phyloP scores from a whole-genome alignment of 2,329 filamentous ascomycete species.

The Neurospora sp. region DNA sequence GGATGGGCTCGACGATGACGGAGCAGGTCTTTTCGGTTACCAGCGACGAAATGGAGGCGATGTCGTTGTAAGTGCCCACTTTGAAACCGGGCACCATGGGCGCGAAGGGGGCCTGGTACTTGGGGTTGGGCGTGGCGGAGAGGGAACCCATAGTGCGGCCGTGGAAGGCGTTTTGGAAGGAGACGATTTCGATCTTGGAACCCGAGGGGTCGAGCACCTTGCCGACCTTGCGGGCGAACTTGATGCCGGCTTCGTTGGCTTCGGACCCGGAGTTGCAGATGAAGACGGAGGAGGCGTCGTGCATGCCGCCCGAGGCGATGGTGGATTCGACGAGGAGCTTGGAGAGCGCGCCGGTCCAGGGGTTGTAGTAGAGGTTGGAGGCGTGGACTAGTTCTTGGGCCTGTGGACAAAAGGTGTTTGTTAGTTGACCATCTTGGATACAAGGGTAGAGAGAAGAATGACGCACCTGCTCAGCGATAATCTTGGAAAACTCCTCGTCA shows the following conservation, averaged over 20 bases:
- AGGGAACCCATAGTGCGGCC: slow-evolving; percentile 91
- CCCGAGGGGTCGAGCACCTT: slow-evolving; percentile 64
- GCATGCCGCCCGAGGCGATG: slow-evolving; percentile 68
- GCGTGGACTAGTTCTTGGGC: slow-evolving; percentile 75
- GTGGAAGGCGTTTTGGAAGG: slow-evolving; percentile 88
- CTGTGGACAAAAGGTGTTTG: slow-evolving; percentile 22
- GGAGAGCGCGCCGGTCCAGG: slow-evolving; percentile 85
- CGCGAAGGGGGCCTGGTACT: slow-evolving; percentile 90
- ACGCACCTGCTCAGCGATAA: slow-evolving; percentile 67
- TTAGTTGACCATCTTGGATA: background rate
- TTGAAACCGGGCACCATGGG: slow-evolving; percentile 93
- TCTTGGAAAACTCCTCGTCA: slow-evolving; percentile 64
- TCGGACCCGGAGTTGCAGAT: slow-evolving; percentile 95
- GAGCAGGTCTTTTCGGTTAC: slow-evolving; percentile 83
- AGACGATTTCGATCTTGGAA: slow-evolving; percentile 74
- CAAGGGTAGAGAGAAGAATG: background rate
- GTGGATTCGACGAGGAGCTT: slow-evolving; percentile 79
- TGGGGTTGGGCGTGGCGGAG: slow-evolving; percentile 94
- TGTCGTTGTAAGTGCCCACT: slow-evolving; percentile 79
- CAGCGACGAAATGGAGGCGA: slow-evolving; percentile 53
- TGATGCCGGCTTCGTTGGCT: slow-evolving; percentile 95
- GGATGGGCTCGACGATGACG: slow-evolving; percentile 93
- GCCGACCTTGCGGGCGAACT: slow-evolving; percentile 88
- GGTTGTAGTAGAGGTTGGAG: slow-evolving; percentile 95
- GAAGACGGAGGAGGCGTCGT: slow-evolving; percentile 70